Base-by-base conservation (phyloP, 495 filamentous ascomycete genomes). In the Talaromyces trachyspermus region DNA sequence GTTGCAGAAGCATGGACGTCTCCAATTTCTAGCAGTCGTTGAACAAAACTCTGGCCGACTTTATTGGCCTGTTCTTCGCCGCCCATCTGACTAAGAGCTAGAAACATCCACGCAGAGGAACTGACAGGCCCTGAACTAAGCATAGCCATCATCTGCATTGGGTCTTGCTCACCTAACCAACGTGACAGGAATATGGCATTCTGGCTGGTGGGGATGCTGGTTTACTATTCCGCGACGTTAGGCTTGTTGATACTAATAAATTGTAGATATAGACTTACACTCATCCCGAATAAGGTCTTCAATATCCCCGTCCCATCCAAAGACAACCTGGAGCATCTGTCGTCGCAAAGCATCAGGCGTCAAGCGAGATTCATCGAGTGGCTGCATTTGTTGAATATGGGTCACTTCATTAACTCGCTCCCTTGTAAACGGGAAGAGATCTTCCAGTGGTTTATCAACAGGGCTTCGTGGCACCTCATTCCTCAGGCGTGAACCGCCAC, bases 21-120 rank as follows among this genome's bases (percentile, higher is more conserved):
- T 32, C 88, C 89, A 53, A 83, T 83, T 59, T 95, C 88, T 6
- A 97, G 72, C 4, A 97, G 67, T 47, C 89, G 82, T 70, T 95
- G 88, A 17, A 95, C 89, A 62, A 95, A 95, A 8, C 88, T 86
- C 42, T 94, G 85, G 15, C 86, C 90, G 43, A 97, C 82, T 57
- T 90, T 92, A 54, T 92, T 86, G 54, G 90, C 86, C 5, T 89
- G 88, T 10, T 82, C 79, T 46, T 84, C 75, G 1, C 84, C 80
- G 43, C 68, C 81, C 73, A 97, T 95, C 23, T 85, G 83, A 58
- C 88, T 97, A 43, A 98, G 70, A 11, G 92, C 92, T 5, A 98
- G 70, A 49, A 97, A 72, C 89, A 98, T 95, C 94, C 92, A 98
- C 62, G 96, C 94, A 1, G 83, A 84, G 1, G 85, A 84, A 30